These are phyloP conservation scores for Phytophthora pseudosyringae DNA, from an alignment of 352 stramenopile species.

Conservation along the genomic window DNA sequence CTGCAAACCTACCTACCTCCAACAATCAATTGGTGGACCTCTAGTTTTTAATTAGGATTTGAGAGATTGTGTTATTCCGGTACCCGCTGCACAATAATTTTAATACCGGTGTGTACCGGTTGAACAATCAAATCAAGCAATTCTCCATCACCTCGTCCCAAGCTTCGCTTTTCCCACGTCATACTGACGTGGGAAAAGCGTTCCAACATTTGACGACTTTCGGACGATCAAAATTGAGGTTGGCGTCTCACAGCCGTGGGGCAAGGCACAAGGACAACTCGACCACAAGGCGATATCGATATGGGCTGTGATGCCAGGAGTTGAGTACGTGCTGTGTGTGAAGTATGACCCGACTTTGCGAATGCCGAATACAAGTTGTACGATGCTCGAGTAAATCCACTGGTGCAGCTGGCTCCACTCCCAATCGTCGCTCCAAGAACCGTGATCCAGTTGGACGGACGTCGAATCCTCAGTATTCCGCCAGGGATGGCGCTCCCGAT, in stretches of 20 bases:
- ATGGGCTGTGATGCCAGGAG: conserved; percentile 44
- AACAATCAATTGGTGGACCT: no score
- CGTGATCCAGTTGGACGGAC: conserved; percentile 42
- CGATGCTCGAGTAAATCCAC: conserved; percentile 39
- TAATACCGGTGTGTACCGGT: no score
- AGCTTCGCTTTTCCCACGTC: not conserved
- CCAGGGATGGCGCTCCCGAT: conserved; percentile 34
- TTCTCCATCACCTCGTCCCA: not conserved
- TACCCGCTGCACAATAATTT: no score
- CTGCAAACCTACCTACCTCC: no score
- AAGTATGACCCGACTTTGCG: conserved; percentile 43
- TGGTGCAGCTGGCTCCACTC: conserved; percentile 38
- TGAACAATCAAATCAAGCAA: not conserved
- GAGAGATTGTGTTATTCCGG: no score
- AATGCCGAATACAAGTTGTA: conserved; percentile 54
- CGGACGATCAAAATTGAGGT: conserved; percentile 7
- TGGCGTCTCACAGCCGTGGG: conserved; percentile 45
- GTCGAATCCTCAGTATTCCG: conserved; percentile 48
- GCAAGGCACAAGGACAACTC: conserved; percentile 44
- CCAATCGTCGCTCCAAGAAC: conserved; percentile 44
- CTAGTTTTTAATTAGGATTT: no score
- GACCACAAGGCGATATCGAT: conserved; percentile 41
- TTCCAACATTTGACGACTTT: no score
- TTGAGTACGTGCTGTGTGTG: conserved; percentile 51
- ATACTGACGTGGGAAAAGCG: no score